phyloP scores from a whole-genome alignment of 306 rosid genomes.

The Pachyrhizus erosus region DNA sequence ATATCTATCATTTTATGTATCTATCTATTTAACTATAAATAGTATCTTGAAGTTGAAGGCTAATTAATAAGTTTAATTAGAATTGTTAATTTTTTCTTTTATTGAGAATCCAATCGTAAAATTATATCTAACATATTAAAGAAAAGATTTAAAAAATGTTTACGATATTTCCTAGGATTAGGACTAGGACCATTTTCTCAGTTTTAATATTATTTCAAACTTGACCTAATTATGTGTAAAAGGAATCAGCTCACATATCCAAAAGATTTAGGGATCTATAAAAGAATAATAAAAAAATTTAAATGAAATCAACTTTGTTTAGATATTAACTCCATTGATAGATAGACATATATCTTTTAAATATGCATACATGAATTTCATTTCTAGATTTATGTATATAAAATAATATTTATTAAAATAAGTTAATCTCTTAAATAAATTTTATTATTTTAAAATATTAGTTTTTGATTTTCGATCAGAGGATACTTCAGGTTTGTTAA shows the following conservation, averaged over 20 bases:
- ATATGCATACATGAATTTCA: no score
- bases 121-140: background rate
- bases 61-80: background rate
- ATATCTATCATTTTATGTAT: no score
- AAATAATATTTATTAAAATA: no score
- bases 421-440: background rate
- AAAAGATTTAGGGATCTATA: background rate
- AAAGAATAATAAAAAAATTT: background rate
- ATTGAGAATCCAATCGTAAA: background rate
- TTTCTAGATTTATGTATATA: no score
- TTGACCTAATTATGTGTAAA: background rate
- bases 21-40: background rate
- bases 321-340: background rate
- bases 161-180: background rate
- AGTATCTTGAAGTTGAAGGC: background rate
- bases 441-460: no score
- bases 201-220: background rate
- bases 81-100: background rate
- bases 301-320: background rate
- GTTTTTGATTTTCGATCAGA: background rate
- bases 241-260: background rate
- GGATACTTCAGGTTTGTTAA: no score
- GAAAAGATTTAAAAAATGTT: background rate
- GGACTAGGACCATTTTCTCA: background rate
- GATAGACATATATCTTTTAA: no score